These are phyloP conservation scores for Dinochytrium kinnereticum DNA, from an alignment of 371 early-diverging fungal species.

Conservation along the genomic window DNA sequence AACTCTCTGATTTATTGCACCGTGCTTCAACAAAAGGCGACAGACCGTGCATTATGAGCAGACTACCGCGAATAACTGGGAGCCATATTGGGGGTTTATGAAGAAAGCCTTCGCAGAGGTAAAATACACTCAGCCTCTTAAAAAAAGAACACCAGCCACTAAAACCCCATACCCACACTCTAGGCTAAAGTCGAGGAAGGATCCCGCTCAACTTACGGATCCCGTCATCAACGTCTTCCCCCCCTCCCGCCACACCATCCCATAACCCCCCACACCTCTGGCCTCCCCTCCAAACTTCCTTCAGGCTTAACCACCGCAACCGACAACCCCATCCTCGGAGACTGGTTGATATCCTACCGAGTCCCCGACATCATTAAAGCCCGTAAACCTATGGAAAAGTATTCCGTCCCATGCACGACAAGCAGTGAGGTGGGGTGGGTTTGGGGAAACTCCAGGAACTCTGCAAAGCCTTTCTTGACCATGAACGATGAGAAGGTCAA, in stretches of 20 bases:
- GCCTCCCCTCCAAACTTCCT: slow-evolving; percentile 54
- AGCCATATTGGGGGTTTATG: slow-evolving; percentile 54
- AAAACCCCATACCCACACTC: neutral
- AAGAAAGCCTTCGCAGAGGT: slow-evolving; percentile 43
- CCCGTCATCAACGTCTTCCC: slow-evolving; percentile 17
- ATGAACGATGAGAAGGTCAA: slow-evolving; percentile 8
- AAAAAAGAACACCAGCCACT: neutral
- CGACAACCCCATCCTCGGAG: slow-evolving; percentile 38
- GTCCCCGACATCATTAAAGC: slow-evolving; percentile 44
- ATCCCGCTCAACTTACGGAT: neutral
- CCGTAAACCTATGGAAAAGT: slow-evolving; percentile 50
- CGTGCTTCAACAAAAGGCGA: slow-evolving; percentile 35
- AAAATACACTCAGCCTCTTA: neutral
- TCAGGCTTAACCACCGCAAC: slow-evolving; percentile 40
- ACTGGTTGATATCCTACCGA: slow-evolving; percentile 47
- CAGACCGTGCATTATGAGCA: slow-evolving; percentile 53
- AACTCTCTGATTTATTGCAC: neutral
- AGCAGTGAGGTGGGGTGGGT: slow-evolving; percentile 52
- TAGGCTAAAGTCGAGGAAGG: neutral
- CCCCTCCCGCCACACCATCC: slow-evolving; percentile 20
- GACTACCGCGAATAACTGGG: slow-evolving; percentile 53
- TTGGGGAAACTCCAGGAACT: slow-evolving; percentile 38
- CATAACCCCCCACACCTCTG: slow-evolving; percentile 26
- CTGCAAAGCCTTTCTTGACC: slow-evolving; percentile 5
- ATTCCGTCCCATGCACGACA: slow-evolving; percentile 52